Base-by-base conservation (phyloP, 73 alveolate genomes). In the Urostyla sp. region DNA sequence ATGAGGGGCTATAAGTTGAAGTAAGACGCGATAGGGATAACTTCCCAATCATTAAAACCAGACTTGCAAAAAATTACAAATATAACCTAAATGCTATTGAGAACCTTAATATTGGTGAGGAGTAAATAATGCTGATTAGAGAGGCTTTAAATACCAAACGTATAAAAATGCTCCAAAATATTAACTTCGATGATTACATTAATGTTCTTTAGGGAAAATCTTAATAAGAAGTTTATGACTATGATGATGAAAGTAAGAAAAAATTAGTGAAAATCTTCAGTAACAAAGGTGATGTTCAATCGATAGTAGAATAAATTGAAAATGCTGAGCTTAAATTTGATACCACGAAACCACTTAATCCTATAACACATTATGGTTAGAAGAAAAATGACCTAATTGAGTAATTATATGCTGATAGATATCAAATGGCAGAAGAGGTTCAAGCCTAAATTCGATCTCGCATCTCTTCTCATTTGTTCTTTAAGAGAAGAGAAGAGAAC, bases 11-110 rank as follows among this genome's bases (percentile, higher is more conserved):
- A 10, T 35, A 38, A 7, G 79, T 81, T 4, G 27, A 28, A 18
- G 74, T 58, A 0, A n/a, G 67, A 31, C 56, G 60, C 13, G 91
- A 81, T 43, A 46, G 69, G 21, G 85, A 81, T 3, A 85, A 85
- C 38, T 81, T 44, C 53, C 50, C 91, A 11, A 23, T 81, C 4
- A 54, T 81, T 51, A 81, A 54, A 58, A 81, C 80, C 36, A 8
- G 3, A 7, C 40, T 36, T 51, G 21, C 35, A 21, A 66, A 66
- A n/a, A 75, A 81, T 54, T 81, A 48, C 48, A 81, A 69, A 24
- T 67, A 81, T 44, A 28, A 67, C 28, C 1, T 81, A 6, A 85
- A 81, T 31, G 21, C 32, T 24, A 28, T 81, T 24, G 23, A 69
- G 26, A 40, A 51, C 10, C 21, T 30, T 37, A 60, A 73, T 40